Base-by-base conservation (phyloP, 2,329 filamentous ascomycete genomes). In the Colletotrichum tofieldiae region DNA sequence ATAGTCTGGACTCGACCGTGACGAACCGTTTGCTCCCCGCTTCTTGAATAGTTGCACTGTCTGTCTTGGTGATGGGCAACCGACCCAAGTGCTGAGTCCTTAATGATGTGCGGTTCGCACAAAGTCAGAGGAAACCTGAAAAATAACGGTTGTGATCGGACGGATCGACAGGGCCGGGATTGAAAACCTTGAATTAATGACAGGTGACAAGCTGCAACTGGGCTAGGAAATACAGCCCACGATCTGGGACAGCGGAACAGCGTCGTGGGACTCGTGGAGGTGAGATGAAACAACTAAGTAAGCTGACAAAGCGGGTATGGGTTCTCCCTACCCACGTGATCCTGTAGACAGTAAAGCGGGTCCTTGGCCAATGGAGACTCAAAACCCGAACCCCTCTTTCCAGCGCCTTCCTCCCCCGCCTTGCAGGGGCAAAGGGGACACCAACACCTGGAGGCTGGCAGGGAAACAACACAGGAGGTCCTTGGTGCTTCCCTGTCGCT, bases 381-480 rank as follows among this genome's bases (percentile, higher is more conserved):
- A 32, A 32, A 32, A 32, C 29, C 6, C 29, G 29, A 32, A 32
- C 4, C 29, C 29, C 56, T 62, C 64, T 54, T 49, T 67, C 58
- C 51, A 67, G 64, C 35, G 64, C 29, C 59, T 63, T 59, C 37
- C 45, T 60, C 39, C 69, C 65, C 65, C 65, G 64, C 68, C 65
- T 68, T 59, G 18, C 49, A 52, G 47, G 43, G 54, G 49, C 39
- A 41, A 41, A 41, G 29, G 51, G 43, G 67, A 56, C 64, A 45
- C 41, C 35, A 49, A 37, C 41, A 29, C 7, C 16, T 45, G 56
- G 29, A 26, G 18, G 20, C 16, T 45, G 56, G 29, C 41, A 23
- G 20, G 35, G 54, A n/a, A 54, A 43, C 37, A 35, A 39, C 29
- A 51, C 26, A 56, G 26, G 26, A 62, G 45, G 35, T 58, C 29